phyloP scores from a whole-genome alignment of 495 filamentous ascomycete genomes.

The Hypoxylon intermedium region DNA sequence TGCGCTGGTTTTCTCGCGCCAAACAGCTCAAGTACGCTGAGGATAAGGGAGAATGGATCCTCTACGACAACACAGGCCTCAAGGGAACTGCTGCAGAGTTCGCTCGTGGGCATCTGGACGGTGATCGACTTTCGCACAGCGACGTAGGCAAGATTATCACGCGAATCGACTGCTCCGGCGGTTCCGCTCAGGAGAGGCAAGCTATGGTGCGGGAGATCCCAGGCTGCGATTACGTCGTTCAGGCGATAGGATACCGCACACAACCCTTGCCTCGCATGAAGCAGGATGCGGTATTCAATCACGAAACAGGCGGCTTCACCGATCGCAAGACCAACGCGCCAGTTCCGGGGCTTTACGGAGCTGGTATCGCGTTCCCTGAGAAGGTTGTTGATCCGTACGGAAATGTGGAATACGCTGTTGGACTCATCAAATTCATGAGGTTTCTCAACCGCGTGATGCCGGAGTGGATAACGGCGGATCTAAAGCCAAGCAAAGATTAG shows the following conservation, averaged over 20 bases:
- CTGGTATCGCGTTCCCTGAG: constrained; percentile 68
- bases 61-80: constrained; percentile 68
- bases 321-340: constrained; percentile 41
- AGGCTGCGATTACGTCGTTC: constrained; percentile 57
- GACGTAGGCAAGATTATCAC: constrained; percentile 57
- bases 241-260: constrained; percentile 63
- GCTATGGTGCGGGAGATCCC: constrained; percentile 56
- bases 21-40: constrained; percentile 67
- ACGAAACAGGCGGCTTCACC: constrained; percentile 57
- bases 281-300: constrained; percentile 56
- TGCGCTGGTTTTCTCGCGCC: constrained; percentile 66
- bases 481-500: no score
- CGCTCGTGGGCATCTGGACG: constrained; percentile 63
- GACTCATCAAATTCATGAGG: constrained; percentile 70
- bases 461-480: constrained; percentile 45
- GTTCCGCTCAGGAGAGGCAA: constrained; percentile 50
- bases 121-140: constrained; percentile 54
- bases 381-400: constrained; percentile 64
- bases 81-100: constrained; percentile 68
- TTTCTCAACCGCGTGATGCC: constrained; percentile 62
- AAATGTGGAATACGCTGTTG: constrained; percentile 67
- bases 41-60: constrained; percentile 66
- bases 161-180: constrained; percentile 55
- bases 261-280: constrained; percentile 56
- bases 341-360: constrained; percentile 62